Evolutionary conservation across 306 rosid genomes (phyloP).

Genomic region (Lotus japonicus): DNA sequence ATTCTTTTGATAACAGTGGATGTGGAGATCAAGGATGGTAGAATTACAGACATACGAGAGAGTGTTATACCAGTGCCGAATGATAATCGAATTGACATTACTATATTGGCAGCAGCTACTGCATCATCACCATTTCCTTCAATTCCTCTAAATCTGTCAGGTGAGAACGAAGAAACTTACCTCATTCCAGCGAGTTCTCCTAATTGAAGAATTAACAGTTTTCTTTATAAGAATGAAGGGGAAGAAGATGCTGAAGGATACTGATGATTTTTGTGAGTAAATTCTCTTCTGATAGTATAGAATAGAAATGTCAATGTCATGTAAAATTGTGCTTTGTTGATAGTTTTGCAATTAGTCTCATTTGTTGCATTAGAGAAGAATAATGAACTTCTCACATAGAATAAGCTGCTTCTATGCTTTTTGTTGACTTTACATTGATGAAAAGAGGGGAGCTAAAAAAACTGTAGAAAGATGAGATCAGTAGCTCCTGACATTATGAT

Average conservation of each 20-base stretch:
- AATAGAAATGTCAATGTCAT: not conserved
- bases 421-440: slow-evolving; percentile 18
- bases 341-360: not conserved
- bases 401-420: not conserved
- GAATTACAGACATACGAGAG: slow-evolving; percentile 22
- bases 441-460: not conserved
- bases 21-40: slow-evolving; percentile 32
- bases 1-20: slow-evolving; percentile 34
- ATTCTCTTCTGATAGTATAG: not conserved
- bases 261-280: not conserved
- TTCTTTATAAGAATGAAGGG: not conserved
- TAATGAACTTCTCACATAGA: slow-evolving; percentile 8
- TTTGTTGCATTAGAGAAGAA: not conserved
- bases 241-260: not conserved
- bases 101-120: slow-evolving; percentile 40
- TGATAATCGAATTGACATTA: slow-evolving; percentile 27
- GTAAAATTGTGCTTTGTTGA: not conserved
- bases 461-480: not conserved
- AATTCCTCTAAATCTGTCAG: slow-evolving; percentile 28
- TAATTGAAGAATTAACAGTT: slow-evolving; percentile 10
- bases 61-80: slow-evolving; percentile 15
- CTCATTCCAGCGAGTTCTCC: slow-evolving; percentile 25
- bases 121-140: slow-evolving; percentile 32
- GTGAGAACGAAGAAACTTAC: slow-evolving; percentile 24
- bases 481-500: slow-evolving; percentile 13